Base-by-base conservation (phyloP, 305 asterid species). In the Solanum chacoense region DNA sequence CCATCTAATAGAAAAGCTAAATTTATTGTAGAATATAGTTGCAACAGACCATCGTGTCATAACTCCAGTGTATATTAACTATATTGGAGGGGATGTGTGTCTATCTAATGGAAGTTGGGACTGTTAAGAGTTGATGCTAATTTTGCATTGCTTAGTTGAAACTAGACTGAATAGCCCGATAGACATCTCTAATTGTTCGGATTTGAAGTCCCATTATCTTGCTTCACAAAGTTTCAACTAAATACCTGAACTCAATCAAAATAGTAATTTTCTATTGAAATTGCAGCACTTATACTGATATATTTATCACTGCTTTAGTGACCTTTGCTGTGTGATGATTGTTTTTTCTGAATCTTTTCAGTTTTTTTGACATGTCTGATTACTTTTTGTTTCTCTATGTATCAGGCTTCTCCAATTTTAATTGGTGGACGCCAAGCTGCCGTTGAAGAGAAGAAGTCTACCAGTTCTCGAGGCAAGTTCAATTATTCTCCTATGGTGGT, bases 371-470 rank as follows among this genome's bases (percentile, higher is more conserved):
- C 81, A 80, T 35, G 26, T 36, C 87, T 87, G 40, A 75, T 73
- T 40, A 22, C 67, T 55, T 67, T 45, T 45, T 79, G 13, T 72
- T 14, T 18, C 71, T 90, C 38, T 38, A 69, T 77, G 76, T 91
- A 74, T 89, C 94, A 96, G 99, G 98, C 98, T 89, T 96, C 98
- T 90, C 98, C 98, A 5, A 92, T 97, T 87, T 12, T 79, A 79
- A 89, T 97, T 89, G 95, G 98, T 88, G 97, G 93, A 24, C 93
- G 95, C 73, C 94, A 92, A 86, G 93, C 91, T 11, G 86, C 91
- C 75, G 94, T 95, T 38, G 98, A 97, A 93, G 98, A 95, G 89
- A 97, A 97, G 95, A 94, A 95, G 94, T 97, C 99, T 29, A 96
- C 98, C n/a, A 93, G 91, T 89, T 90, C 96, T 24, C 93, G 96